Evolutionary conservation across 805 yeast genomes (phyloP), one percentile per base, ranked within the genome.

Genomic region (Candida ortonii): DNA sequence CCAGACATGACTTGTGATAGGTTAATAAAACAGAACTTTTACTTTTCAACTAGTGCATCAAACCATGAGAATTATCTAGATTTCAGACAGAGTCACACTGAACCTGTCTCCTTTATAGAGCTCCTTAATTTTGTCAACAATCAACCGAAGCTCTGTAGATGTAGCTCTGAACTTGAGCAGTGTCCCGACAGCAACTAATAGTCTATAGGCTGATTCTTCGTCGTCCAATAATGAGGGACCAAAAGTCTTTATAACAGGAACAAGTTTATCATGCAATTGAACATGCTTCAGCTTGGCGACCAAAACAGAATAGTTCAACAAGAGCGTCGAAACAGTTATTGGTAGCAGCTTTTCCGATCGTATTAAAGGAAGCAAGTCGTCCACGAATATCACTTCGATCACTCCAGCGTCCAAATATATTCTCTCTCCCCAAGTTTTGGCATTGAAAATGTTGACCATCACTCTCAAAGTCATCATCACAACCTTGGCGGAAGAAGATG

Each of bases 191-290:
- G 83, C 78, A 16, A 84, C 65, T 8, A 71, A 43, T 15, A 78
- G 45, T 50, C 95, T 68, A 55, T 84, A 85, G 0, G 78, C 74
- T 2, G 88, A 75, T 56, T 85, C 95, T 24, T 76, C 70, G 23
- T 72, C 72, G 1, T 60, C 47, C 3, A 45, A 12, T 7, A 52
- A 17, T 1, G 30, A 33, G 5, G 44, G 28, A 11, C 43, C 44
- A 12, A 41, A 38, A n/a, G 27, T 35, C 28, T 49, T 46, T 12
- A 51, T 22, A 7, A 34, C 38, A 10, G 47, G 44, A 4, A 55
- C 59, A 28, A 53, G 55, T 17, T 55, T 55, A 0, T 42, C 38
- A 57, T 2, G 59, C 41, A 35, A 61, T 18, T 53, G 59, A 5
- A 34, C 14, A 7, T 56, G 49, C 11, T 59, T 52, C 18, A 53